These are phyloP conservation scores for Purpureocillium lavendulum DNA, from an alignment of 2,329 filamentous ascomycete genomes.

Conservation along the genomic window DNA sequence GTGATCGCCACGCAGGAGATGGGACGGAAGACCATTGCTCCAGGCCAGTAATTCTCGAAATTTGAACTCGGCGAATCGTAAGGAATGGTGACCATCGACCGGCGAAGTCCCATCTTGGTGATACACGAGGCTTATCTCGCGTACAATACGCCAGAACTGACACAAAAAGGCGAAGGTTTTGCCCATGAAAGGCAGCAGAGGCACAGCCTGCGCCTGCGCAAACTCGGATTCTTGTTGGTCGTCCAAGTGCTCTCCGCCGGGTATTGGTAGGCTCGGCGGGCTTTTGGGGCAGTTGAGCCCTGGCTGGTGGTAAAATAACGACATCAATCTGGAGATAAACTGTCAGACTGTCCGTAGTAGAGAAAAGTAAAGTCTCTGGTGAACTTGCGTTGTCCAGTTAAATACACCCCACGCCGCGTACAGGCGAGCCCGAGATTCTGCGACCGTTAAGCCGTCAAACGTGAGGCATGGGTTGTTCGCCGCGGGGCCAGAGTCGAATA, in stretches of 20 bases:
- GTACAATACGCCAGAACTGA: slow-evolving; percentile 22
- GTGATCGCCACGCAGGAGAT: slow-evolving; percentile 9
- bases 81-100: not conserved
- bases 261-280: slow-evolving; percentile 9
- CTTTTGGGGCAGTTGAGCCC: slow-evolving; percentile 12
- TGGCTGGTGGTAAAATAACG: slow-evolving; percentile 23
- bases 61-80: slow-evolving; percentile 19
- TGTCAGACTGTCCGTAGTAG: not conserved
- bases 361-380: not conserved
- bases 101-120: slow-evolving; percentile 11
- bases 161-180: slow-evolving; percentile 20
- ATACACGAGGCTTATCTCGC: slow-evolving; percentile 16
- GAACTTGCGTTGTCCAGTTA: slow-evolving; percentile 24
- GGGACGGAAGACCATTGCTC: slow-evolving; percentile 16
- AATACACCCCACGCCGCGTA: slow-evolving; percentile 17
- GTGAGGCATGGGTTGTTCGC: no score
- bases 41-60: slow-evolving; percentile 24
- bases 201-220: not conserved
- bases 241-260: not conserved
- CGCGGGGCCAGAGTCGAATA: slow-evolving; percentile 15
- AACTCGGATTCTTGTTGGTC: not conserved
- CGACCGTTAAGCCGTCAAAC: slow-evolving; percentile 8
- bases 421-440: slow-evolving; percentile 5
- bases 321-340: slow-evolving; percentile 16
- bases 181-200: slow-evolving; percentile 10